Conservation (phyloP, 108 stramenopile genomes). For the Pelagomonas calceolata region DNA sequence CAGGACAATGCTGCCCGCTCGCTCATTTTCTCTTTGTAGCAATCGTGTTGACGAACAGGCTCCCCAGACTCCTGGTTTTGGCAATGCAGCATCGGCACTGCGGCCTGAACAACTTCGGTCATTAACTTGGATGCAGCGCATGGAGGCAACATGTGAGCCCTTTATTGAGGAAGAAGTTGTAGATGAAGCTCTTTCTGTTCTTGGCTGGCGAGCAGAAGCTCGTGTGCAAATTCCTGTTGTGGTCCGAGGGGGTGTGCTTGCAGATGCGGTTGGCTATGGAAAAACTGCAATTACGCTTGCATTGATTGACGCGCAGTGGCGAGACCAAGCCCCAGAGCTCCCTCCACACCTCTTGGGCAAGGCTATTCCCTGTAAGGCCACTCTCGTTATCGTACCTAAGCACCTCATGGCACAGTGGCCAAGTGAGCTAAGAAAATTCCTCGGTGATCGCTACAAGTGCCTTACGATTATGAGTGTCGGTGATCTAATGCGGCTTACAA, state of each 20-base stretch:
- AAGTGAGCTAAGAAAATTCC: slow-evolving; percentile 31
- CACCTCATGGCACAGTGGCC: slow-evolving; percentile 37
- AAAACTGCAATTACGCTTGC: slow-evolving; percentile 42
- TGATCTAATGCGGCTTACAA: slow-evolving; percentile 20
- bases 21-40: slow-evolving; percentile 7
- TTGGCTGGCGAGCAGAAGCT: slow-evolving; percentile 36
- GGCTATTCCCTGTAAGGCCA: slow-evolving; percentile 23
- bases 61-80: slow-evolving; percentile 31
- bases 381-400: slow-evolving; percentile 30
- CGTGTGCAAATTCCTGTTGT: slow-evolving; percentile 23
- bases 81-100: slow-evolving; percentile 8
- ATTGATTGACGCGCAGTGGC: slow-evolving; percentile 17
- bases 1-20: no score
- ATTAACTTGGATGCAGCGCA: slow-evolving; percentile 37
- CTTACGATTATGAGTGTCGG: slow-evolving; percentile 8
- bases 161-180: slow-evolving; percentile 37
- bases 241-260: slow-evolving; percentile 36
- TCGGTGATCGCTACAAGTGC: slow-evolving; percentile 13
- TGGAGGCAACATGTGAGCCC: slow-evolving; percentile 19
- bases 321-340: slow-evolving; percentile 6
- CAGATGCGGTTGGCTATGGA: slow-evolving; percentile 41
- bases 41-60: slow-evolving; percentile 27
- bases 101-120: slow-evolving; percentile 33
- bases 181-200: slow-evolving; percentile 17
- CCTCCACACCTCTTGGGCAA: neutral